These are phyloP conservation scores for Tolypocladium sp. DNA, from an alignment of 2,329 filamentous ascomycete species.

Conservation along the genomic window DNA sequence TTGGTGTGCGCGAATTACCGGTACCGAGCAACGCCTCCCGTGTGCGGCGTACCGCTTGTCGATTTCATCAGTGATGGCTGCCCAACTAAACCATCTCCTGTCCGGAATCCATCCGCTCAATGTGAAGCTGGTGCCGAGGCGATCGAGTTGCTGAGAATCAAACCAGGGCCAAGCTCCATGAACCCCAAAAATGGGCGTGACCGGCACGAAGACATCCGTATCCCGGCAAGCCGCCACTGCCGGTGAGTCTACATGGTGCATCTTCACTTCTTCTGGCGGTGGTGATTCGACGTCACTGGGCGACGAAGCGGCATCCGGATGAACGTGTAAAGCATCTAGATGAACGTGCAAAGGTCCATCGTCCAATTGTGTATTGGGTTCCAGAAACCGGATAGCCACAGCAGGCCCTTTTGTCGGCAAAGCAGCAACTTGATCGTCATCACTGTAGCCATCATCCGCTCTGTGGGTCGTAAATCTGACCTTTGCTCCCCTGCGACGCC, in stretches of 20 bases:
- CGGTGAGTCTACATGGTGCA: not conserved
- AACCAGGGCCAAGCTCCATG: conserved; percentile 23
- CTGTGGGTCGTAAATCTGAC: not conserved
- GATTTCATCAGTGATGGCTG: conserved; percentile 16
- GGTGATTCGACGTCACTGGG: not conserved
- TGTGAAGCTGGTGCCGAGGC: conserved; percentile 27
- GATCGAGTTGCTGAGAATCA: conserved; percentile 23
- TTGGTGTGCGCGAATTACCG: conserved; percentile 4
- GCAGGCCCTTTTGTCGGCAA: not conserved
- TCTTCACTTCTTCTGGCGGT: not conserved
- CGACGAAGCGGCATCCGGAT: not conserved
- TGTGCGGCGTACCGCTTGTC: conserved; percentile 14
- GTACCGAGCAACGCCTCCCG: not conserved
- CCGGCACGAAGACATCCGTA: conserved; percentile 6
- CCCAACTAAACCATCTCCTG: conserved; percentile 24
- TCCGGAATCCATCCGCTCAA: conserved; percentile 35
- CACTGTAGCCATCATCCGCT: not conserved
- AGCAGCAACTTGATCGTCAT: not conserved
- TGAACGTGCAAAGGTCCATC: not conserved
- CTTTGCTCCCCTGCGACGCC: not conserved
- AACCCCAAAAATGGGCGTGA: conserved; percentile 12
- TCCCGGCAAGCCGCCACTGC: not conserved
- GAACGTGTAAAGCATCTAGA: not conserved
- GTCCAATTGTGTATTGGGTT: conserved; percentile 30
- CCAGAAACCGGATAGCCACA: conserved; percentile 25